A percentile compares a stretch with the other conserved stretches of the same genome.
These are phyloP conservation scores for Trichothecium sympodiale DNA, from an alignment of 2,329 filamentous ascomycete species.

Conservation along the genomic window DNA sequence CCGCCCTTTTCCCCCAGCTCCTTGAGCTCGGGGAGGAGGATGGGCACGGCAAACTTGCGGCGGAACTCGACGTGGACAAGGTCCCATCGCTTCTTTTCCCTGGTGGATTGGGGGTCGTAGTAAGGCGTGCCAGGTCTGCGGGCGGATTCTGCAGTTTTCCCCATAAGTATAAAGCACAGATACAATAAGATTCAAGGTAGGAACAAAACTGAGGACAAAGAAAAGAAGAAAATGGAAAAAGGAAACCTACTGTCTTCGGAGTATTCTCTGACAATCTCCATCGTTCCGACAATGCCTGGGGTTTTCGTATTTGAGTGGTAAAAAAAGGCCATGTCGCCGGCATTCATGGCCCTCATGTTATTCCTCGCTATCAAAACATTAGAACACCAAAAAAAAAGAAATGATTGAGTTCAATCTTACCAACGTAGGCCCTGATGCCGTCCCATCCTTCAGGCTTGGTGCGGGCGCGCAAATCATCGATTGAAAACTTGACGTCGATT, in stretches of 20 bases:
- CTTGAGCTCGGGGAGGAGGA: conserved; percentile 63
- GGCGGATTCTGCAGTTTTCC: conserved; percentile 18
- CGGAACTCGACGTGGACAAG: conserved; percentile 83
- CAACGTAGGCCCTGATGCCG: conserved; percentile 44
- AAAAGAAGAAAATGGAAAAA: background rate
- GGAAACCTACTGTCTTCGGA: conserved; percentile 57
- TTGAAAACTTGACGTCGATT: conserved; percentile 83
- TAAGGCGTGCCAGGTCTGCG: conserved; percentile 45
- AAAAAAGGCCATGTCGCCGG: conserved; percentile 88
- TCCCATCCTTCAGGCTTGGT: conserved; percentile 82
- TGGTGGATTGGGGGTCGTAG: conserved; percentile 65
- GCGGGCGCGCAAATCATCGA: conserved; percentile 71
- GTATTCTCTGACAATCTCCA: conserved; percentile 82
- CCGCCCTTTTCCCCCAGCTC: conserved; percentile 44
- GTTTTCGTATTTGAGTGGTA: conserved; percentile 92
- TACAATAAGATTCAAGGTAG: too few relatives aligned
- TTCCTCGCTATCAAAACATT: too few relatives aligned
- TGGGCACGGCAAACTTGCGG: conserved; percentile 63
- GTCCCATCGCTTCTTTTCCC: conserved; percentile 55
- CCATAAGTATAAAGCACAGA: conserved; percentile 5
- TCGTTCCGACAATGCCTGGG: conserved; percentile 75
- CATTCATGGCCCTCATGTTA: conserved; percentile 83
- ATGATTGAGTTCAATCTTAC: too few relatives aligned
- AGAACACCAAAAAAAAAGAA: background rate
- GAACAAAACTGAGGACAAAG: background rate